Evolutionary conservation across 179 eudicot species (phyloP), one percentile per base, ranked within the genome.

Genomic region (Heliamphora pulchella): DNA sequence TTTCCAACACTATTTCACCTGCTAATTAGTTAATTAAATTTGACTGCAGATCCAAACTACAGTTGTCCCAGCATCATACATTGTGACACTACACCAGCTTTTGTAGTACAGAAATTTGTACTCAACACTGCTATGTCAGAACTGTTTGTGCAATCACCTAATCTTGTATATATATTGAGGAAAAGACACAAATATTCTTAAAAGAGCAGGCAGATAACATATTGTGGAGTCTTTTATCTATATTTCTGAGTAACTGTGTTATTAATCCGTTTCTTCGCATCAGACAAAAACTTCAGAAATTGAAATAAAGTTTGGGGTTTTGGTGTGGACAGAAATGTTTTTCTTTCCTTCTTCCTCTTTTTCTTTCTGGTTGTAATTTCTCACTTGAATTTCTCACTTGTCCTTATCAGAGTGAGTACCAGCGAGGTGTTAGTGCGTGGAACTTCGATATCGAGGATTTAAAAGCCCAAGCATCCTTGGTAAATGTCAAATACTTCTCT

Each of bases 361-460:
- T 73, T 18, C 46, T 59, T 76, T 78, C 59, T 75, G 67, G 62
- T 57, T 54, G 58, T 75, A 78, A 81, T 31, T 31, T 31, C 31
- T 31, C 31, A 31, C 31, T 31, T 31, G 31, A 31, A 31, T 77
- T 44, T 79, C 59, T 68, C 77, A 1, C 59, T 70, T 72, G 17
- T 79, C 59, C 81, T 69, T 80, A 50, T 74, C 93, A 96, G 99
- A 92, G 91, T 78, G 98, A 94, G 88, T 96, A 96, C 87, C 93
- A 96, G 83, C 91, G 99, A 87, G 99, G 99, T 76, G 98, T 96
- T 67, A 96, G 99, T 86, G 99, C 97, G 10, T 96, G 99, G 99
- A 96, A 96, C 90, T 96, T 96, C 71, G 96, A 96, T 82, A 72
- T 96, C 47, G 97, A 96, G 82, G 99, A 96, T 86, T 84, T 96